Evolutionary conservation across 2,329 filamentous ascomycete genomes (phyloP).

Genomic region (Alternaria brassicae): DNA sequence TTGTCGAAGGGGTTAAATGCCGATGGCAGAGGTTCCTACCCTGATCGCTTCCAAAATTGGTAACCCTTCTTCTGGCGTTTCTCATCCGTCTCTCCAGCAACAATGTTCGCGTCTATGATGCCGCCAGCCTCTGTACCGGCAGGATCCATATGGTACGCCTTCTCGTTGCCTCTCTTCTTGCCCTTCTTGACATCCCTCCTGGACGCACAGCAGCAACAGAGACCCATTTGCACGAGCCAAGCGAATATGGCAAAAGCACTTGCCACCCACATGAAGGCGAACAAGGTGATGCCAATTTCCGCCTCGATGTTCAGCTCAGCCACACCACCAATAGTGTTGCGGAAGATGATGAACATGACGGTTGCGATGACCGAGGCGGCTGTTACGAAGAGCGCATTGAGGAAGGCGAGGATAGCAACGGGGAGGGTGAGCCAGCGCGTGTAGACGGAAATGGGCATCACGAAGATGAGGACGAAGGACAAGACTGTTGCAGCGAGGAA

Average conservation of each 20-base stretch:
- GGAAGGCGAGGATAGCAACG: conserved; percentile 70
- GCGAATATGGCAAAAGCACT: conserved; percentile 70
- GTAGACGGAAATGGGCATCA: conserved; percentile 62
- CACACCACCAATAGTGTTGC: conserved; percentile 73
- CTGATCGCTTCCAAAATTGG: conserved; percentile 24
- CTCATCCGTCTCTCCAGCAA: conserved; percentile 8
- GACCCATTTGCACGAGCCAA: conserved; percentile 73
- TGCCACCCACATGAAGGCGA: conserved; percentile 90
- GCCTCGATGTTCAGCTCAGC: conserved; percentile 78
- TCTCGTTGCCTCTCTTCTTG: conserved; percentile 54
- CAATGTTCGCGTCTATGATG: conserved; percentile 6
- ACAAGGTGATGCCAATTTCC: conserved; percentile 74
- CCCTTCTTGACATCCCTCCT: conserved; percentile 61
- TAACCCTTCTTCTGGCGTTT: conserved; percentile 19
- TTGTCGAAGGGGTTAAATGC: background rate
- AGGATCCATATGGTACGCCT: conserved; percentile 39
- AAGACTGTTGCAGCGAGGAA: conserved; percentile 77
- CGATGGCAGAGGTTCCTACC: conserved; percentile 11
- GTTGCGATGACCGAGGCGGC: conserved; percentile 79
- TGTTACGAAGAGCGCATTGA: conserved; percentile 71
- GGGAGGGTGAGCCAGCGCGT: conserved; percentile 67
- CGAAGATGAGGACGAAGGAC: conserved; percentile 74
- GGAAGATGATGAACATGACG: conserved; percentile 82
- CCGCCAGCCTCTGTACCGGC: conserved; percentile 5
- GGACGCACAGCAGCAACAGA: conserved; percentile 78